Conservation (phyloP, 2,329 filamentous ascomycete species). For the Aciculosporium take region DNA sequence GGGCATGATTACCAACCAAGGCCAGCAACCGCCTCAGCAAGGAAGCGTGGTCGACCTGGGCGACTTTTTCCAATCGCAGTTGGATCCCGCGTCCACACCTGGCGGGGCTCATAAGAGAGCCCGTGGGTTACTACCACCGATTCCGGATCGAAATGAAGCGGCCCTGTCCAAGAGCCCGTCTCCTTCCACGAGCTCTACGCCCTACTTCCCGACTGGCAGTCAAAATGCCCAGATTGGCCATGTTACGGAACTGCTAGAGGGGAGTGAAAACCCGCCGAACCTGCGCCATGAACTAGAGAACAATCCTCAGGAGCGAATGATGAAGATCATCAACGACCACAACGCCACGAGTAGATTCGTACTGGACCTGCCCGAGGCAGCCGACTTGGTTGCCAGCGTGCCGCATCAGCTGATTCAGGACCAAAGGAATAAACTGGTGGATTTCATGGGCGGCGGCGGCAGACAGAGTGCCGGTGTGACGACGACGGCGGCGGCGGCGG, state of each 20-base stretch:
- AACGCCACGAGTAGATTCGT: conserved; percentile 38
- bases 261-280: conserved; percentile 33
- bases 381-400: conserved; percentile 37
- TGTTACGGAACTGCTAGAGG: conserved; percentile 47
- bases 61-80: conserved; percentile 38
- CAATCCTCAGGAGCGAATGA: conserved; percentile 47
- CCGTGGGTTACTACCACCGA: conserved; percentile 40
- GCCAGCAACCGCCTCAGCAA: conserved; percentile 29
- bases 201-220: conserved; percentile 14
- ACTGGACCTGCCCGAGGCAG: conserved; percentile 38
- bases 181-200: conserved; percentile 16
- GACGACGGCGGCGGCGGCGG: conserved; percentile 9
- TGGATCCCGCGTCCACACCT: conserved; percentile 22
- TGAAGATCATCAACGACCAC: conserved; percentile 51
- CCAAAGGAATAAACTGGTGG: conserved; percentile 44
- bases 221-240: conserved; percentile 35
- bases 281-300: conserved; percentile 41
- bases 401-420: conserved; percentile 40
- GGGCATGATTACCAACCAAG: conserved; percentile 51
- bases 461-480: conserved; percentile 14
- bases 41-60: conserved; percentile 48
- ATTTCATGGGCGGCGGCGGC: conserved; percentile 44
- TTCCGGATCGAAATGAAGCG: conserved; percentile 25
- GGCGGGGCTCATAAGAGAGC: conserved; percentile 34
- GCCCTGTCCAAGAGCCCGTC: conserved; percentile 14